Conservation (phyloP, 163 green algal genomes). For the Smithsoniella earleae region DNA sequence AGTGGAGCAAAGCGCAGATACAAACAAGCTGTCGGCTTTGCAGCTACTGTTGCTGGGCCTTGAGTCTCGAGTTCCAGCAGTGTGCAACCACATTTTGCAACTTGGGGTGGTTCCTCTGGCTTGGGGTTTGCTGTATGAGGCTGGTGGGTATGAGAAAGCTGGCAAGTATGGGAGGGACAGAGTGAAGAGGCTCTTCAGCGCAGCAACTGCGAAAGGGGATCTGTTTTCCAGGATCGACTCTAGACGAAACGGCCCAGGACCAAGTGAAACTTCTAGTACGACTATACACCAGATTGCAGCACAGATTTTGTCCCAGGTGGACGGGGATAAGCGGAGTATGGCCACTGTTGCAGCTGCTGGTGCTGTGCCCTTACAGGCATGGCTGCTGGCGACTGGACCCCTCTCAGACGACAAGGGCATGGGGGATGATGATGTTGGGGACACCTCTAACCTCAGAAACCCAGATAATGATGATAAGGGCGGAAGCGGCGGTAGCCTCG, state of each 20-base stretch:
- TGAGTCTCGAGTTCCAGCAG: background rate
- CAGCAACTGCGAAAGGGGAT: background rate
- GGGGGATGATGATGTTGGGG: background rate
- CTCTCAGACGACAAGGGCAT: background rate
- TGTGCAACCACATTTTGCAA: constrained; percentile 3
- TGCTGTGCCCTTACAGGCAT: background rate
- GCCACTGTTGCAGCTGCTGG: background rate
- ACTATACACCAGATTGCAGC: background rate
- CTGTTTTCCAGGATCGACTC: background rate
- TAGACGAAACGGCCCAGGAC: background rate
- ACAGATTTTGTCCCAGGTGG: background rate
- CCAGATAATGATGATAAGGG: constrained; percentile 1
- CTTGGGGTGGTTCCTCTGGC: constrained; percentile 22
- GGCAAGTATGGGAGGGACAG: background rate
- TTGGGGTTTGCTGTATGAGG: background rate
- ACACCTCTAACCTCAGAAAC: background rate
- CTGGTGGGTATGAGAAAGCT: background rate
- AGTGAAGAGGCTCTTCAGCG: no score
- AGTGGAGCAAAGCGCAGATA: background rate
- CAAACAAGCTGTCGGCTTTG: background rate
- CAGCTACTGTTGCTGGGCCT: background rate
- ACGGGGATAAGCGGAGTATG: constrained; percentile 20
- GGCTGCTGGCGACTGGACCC: constrained; percentile 6
- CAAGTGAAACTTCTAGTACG: background rate
- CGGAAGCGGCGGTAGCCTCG: background rate